Evolutionary conservation across 1,139 yeast genomes (phyloP).

Genomic region (Yamadazyma membranifaciens): DNA sequence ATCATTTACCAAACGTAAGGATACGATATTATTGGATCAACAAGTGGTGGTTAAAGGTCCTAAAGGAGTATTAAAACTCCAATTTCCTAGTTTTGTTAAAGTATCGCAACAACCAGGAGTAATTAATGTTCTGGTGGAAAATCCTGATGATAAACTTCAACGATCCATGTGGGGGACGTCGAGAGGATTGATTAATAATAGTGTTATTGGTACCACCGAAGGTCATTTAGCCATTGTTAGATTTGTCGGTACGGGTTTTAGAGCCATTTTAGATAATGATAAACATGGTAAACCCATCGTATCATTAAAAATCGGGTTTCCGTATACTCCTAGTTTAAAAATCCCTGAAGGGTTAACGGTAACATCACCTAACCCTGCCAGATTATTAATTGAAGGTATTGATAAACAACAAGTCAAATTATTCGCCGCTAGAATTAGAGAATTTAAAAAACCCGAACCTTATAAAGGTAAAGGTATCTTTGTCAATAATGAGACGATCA

Average conservation of each 20-base stretch:
- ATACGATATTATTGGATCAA: conserved; percentile 56
- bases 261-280: conserved; percentile 68
- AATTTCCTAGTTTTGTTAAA: conserved; percentile 71
- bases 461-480: conserved; percentile 98
- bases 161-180: conserved; percentile 95
- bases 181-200: conserved; percentile 74
- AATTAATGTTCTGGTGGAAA: conserved; percentile 54
- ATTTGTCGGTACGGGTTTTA: conserved; percentile 96
- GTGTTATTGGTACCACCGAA: conserved; percentile 83
- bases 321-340: conserved; percentile 67
- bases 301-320: conserved; percentile 72
- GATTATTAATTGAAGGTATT: conserved; percentile 80
- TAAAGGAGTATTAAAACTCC: conserved; percentile 61
- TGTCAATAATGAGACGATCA: conserved; percentile 87
- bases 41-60: conserved; percentile 78
- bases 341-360: conserved; percentile 79
- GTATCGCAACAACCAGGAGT: conserved; percentile 33
- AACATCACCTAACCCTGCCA: conserved; percentile 80
- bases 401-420: conserved; percentile 85
- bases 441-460: conserved; percentile 93
- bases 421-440: conserved; percentile 86
- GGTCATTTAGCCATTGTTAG: conserved; percentile 87
- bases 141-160: conserved; percentile 64
- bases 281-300: conserved; percentile 58
- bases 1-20: conserved; percentile 68